These are phyloP conservation scores for Ambrosia trifida DNA, from an alignment of 129 eudicot species.

Conservation along the genomic window DNA sequence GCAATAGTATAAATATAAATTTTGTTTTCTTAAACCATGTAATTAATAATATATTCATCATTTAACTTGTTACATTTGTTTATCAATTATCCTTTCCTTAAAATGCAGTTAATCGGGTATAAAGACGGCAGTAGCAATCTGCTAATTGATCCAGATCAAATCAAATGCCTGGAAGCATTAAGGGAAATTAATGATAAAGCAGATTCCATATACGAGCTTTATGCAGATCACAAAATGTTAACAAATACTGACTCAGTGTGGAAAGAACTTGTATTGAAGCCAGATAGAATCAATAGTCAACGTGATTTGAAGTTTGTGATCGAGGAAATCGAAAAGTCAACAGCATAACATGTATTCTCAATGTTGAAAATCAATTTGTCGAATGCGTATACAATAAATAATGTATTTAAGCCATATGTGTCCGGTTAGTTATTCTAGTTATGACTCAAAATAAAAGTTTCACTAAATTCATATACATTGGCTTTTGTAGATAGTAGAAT, in stretches of 20 bases:
- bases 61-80: neutral
- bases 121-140: neutral
- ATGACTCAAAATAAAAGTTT: neutral
- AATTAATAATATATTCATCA: neutral
- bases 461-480: neutral
- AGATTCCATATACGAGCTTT: conserved; percentile 12
- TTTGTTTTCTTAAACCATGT: neutral
- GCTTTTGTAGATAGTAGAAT: too few relatives aligned
- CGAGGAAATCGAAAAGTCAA: conserved; percentile 49
- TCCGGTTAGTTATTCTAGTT: neutral
- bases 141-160: neutral
- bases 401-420: neutral
- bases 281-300: conserved; percentile 58
- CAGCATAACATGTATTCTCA: neutral
- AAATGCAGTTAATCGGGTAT: conserved; percentile 1
- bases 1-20: neutral
- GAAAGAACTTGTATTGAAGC: conserved; percentile 22
- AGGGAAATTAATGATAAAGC: neutral
- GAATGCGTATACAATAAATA: neutral
- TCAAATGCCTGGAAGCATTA: conserved; percentile 1
- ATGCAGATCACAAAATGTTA: conserved; percentile 1
- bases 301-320: conserved; percentile 55
- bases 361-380: neutral
- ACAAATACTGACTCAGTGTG: neutral
- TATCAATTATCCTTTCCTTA: neutral